Base-by-base conservation (phyloP, 1,139 yeast species). In the Pichia sp. region DNA sequence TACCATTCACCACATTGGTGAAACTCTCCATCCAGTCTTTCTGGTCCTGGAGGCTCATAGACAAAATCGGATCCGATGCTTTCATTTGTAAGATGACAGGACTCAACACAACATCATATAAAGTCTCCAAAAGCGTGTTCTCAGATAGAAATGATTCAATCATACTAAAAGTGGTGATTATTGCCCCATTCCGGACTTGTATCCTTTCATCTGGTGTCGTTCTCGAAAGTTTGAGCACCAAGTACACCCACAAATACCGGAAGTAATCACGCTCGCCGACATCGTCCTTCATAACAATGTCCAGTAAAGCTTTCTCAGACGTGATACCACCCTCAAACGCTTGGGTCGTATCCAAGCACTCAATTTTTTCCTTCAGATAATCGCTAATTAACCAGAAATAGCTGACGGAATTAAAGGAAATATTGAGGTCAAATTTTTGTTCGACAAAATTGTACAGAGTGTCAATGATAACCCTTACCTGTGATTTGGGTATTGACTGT, bases 381-480 rank as follows among this genome's bases (percentile, higher is more conserved):
- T 88, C 97, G 47, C 95, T 82, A 8, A 88, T 74, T 23, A 82
- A 59, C 97, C 97, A 91, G 52, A 86, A 88, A 49, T 86, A 84
- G 50, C 96, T 84, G 8, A 87, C 83, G 0, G 96, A 78, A 36
- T 94, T 84, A 54, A 88, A 87, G 0, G 96, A 84, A 24, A 86
- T 83, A 53, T 91, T 91, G 48, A 88, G 60, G 48, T 87, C 95
- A 43, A 64, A 67, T 3, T 59, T 60, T 51, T 91, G 97, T 11
- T 67, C 60, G 30, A 86, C 79, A 56, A 86, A 91, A 44, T 75
- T 71, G 46, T 69, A 72, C 29, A 88, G 64, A 1, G 88, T 77
- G 46, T 84, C 86, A 41, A 86, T 75, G 23, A 87, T 68, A 6
- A 69, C 65, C 42, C 69, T 72, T 32, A 85, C 64, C 38, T 81